Percentiles rank a stretch among this genome's conserved stretches.
Evolutionary conservation across 192 early-diverging fungal genomes (phyloP).

Genomic region (Coemansia sp.): DNA sequence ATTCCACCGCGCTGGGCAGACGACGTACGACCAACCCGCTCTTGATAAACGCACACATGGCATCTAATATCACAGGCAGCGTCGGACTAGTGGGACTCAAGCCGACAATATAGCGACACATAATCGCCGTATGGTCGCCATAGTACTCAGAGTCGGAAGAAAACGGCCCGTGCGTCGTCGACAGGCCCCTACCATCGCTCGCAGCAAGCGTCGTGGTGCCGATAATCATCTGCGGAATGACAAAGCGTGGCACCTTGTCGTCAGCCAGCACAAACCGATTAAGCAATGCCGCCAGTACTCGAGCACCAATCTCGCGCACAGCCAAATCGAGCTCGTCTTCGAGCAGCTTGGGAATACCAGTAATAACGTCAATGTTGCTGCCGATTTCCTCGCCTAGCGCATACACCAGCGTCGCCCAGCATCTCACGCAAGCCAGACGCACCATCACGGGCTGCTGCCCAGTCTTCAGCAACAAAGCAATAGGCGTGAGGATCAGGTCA

Average conservation of each 20-base stretch:
- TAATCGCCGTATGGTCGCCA: slow-evolving; percentile 41
- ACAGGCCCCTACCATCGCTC: slow-evolving; percentile 37
- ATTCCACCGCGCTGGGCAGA: neutral
- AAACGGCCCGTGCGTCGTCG: slow-evolving; percentile 46
- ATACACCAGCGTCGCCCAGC: slow-evolving; percentile 53
- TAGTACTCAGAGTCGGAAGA: slow-evolving; percentile 27
- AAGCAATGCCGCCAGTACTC: slow-evolving; percentile 33
- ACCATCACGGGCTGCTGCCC: slow-evolving; percentile 4
- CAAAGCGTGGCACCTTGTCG: slow-evolving; percentile 32
- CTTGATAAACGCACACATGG: slow-evolving; percentile 17
- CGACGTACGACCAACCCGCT: neutral
- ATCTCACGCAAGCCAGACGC: slow-evolving; percentile 36
- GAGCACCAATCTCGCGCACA: slow-evolving; percentile 28
- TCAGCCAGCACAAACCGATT: slow-evolving; percentile 26
- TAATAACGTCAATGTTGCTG: slow-evolving; percentile 25
- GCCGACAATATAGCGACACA: slow-evolving; percentile 38
- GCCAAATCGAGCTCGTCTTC: neutral
- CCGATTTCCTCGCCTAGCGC: slow-evolving; percentile 41
- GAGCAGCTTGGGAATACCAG: slow-evolving; percentile 6
- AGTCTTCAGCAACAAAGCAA: slow-evolving; percentile 19
- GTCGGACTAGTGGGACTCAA: slow-evolving; percentile 27
- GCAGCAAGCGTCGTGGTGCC: slow-evolving; percentile 52
- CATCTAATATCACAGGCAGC: slow-evolving; percentile 16
- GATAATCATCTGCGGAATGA: slow-evolving; percentile 44
- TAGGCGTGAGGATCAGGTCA: slow-evolving; percentile 34